Evolutionary conservation across 306 rosid species (phyloP), one percentile per base, ranked within the genome.

Genomic region (Dryas alaskensis): DNA sequence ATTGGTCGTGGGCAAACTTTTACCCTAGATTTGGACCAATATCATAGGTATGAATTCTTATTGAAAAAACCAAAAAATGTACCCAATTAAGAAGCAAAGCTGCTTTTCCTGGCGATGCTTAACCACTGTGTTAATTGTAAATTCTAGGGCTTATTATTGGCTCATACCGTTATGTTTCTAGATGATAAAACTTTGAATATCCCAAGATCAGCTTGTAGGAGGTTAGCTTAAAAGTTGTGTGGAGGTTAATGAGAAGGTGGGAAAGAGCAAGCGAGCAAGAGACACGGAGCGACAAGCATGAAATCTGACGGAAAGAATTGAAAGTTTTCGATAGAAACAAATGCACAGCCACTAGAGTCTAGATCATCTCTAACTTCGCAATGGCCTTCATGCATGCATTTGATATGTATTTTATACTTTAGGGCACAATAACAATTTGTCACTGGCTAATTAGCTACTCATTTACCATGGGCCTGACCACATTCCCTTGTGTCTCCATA

Each of bases 221-320:
- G 37, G 39, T 61, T 40, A 39, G 12, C 5, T 0, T 40, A 40
- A 4, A 25, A 14, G 7, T 65, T 19, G 19, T 10, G 53, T 19
- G 43, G 4, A 27, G 58, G 72, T 43, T 61, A 40, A 62, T n/a
- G 49, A 16, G 52, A 50, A 60, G 65, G 78, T 45, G 73, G 60
- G 69, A 31, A 31, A 31, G 10, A 2, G 13, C 9, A 62, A 31
- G 65, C 10, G 10, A 40, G 82, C 87, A 76, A 64, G 72, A 80
- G 68, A 83, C 87, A 80, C 82, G 87, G 84, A 69, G 71, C 83
- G 78, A 79, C 81, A 75, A 66, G 69, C 76, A 60, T 70, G 80
- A 65, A 73, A 16, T 27, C 62, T 16, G 66, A 72, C 73, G 63
- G 47, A 75, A 80, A 65, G 37, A 48, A 39, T 67, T 63, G 81